Evolutionary conservation across 352 stramenopile species (phyloP), one percentile per base, ranked within the genome.

Genomic region (Thalassiosira exigua): DNA sequence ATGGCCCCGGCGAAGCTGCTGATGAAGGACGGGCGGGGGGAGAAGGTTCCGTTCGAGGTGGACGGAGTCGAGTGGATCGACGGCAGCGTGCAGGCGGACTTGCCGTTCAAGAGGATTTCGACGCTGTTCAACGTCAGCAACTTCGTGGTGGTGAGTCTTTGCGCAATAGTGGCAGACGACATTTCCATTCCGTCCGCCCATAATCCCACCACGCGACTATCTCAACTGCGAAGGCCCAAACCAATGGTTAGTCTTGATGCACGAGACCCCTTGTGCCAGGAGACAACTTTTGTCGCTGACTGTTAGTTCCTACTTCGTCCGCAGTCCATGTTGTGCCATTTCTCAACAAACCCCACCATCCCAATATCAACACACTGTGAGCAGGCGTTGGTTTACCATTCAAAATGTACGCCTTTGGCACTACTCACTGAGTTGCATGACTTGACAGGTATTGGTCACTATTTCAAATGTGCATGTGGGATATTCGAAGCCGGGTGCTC

Each of bases 91-190:
- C 93, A 97, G 64, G 57, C 68, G 53, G 95, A 98, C 80, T 75
- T 98, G 32, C 94, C 95, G 3, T 97, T 98, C 90, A 94, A 97
- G 86, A 92, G 94, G 1, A 97, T 98, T 86, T 92, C 94, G 12
- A 97, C 94, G 57, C 85, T 96, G 17, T 97, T 98, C 84, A 96
- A 97, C 74, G 94, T 97, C n/a, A 95, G 90, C 36, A 96, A 97
- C 76, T 97, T 95, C 78, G 94, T 98, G 68, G 95, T 98, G 17
- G 87, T 69, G n/a, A n/a, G n/a, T n/a, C n/a, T n/a, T n/a, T n/a
- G n/a, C n/a, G n/a, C n/a, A n/a, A n/a, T n/a, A n/a, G n/a, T n/a
- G n/a, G 41, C 89, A 94, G 64, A 90, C 83, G 1, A 98, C n/a
- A 97, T 54, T 96, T 95, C 59, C 73, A 97, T 69, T 93, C 97